Evolutionary conservation across 768 basidiomycete genomes (phyloP), one percentile per base, ranked within the genome.

Genomic region (Ramaria rubella): DNA sequence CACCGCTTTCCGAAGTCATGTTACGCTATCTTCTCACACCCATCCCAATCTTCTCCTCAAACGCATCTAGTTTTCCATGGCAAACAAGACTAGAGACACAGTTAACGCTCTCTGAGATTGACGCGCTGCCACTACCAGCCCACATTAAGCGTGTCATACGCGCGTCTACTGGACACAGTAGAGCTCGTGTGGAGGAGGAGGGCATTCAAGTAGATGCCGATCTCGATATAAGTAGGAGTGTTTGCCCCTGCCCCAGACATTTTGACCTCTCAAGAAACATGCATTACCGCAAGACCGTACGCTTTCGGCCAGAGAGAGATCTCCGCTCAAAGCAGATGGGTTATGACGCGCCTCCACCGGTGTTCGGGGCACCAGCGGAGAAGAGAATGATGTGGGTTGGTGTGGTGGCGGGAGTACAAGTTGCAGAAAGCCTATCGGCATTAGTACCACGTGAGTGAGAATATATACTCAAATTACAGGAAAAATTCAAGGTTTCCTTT

Each of bases 341-440:
- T 48, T 62, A 17, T 59, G 72, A 21, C 72, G 72, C 3, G 74
- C 75, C 17, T 38, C 50, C 30, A 58, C 23, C 65, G 70, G 65
- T 81, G 12, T 87, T 86, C 55, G 74, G 85, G 5, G 68, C 61
- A 23, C 82, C 78, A 45, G 77, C 76, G 3, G 85, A 86, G 63
- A 80, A 85, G 67, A 72, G 84, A 55, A 79, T 74, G 58, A 80
- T 82, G 3, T 90, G 87, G 87, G 83, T 83, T 63, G 69, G 64
- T 6, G 68, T 57, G 12, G 69, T 86, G 26, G 82, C 79, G 0
- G 79, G 80, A 5, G 72, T 75, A 23, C 65, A 70, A n/a, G 70
- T 85, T 0, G 80, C 81, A 19, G 81, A 75, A 7, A 49, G 24
- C 17, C 55, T 15, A 45, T 48, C n/a, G 23, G 58, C 45, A 56